Conservation (phyloP, 1,139 yeast genomes). For the Yamadazyma triangularis region DNA sequence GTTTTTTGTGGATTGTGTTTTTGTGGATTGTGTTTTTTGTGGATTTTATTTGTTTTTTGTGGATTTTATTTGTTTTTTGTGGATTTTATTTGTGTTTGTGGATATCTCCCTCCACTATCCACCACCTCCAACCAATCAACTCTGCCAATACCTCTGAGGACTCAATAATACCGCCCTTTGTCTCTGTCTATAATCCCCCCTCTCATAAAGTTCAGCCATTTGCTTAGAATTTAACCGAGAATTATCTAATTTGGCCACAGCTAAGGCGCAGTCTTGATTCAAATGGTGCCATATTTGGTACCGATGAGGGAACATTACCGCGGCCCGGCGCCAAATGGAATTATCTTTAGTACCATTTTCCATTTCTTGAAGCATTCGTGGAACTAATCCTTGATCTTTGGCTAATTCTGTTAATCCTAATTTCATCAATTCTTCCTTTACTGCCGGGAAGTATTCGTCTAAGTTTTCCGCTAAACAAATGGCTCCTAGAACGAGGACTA, state of each 20-base stretch:
- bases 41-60: too few species aligned
- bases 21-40: too few species aligned
- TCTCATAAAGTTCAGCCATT: slow-evolving; percentile 48
- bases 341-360: slow-evolving; percentile 18
- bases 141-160: slow-evolving; percentile 21
- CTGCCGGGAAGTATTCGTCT: slow-evolving; percentile 57
- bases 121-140: neutral
- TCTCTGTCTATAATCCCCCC: slow-evolving; percentile 45
- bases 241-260: slow-evolving; percentile 44
- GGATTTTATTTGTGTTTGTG: too few species aligned
- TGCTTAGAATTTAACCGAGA: slow-evolving; percentile 50
- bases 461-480: slow-evolving; percentile 64
- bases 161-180: slow-evolving; percentile 51
- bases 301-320: slow-evolving; percentile 71
- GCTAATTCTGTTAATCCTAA: slow-evolving; percentile 46
- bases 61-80: too few species aligned
- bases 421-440: slow-evolving; percentile 59
- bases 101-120: neutral
- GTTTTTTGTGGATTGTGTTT: too few species aligned
- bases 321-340: slow-evolving; percentile 61
- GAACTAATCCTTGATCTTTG: slow-evolving; percentile 52
- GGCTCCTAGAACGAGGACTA: slow-evolving; percentile 75
- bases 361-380: slow-evolving; percentile 55
- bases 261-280: slow-evolving; percentile 41
- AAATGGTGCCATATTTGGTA: slow-evolving; percentile 64